These are phyloP conservation scores for Suhomyces sp. DNA, from an alignment of 805 yeast genomes.

Conservation along the genomic window DNA sequence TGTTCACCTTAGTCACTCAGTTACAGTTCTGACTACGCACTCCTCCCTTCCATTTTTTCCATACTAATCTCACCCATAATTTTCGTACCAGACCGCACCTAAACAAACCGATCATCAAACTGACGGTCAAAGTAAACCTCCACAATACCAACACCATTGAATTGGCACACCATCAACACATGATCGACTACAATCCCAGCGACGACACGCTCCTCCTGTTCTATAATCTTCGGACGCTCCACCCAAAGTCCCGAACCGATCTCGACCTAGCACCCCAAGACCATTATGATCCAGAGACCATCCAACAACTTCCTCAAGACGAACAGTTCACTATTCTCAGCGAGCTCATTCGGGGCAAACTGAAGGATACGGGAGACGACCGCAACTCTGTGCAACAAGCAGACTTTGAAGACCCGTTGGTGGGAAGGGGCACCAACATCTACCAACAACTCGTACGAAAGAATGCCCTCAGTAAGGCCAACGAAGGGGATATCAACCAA, in stretches of 20 bases:
- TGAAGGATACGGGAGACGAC: neutral
- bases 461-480: slow-evolving; percentile 23
- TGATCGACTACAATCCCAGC: slow-evolving; percentile 34
- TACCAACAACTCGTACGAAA: slow-evolving; percentile 23
- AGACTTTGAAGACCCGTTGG: slow-evolving; percentile 35
- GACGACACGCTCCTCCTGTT: slow-evolving; percentile 28
- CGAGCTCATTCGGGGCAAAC: slow-evolving; percentile 19
- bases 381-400: too few relatives aligned
- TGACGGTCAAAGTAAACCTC: too few relatives aligned
- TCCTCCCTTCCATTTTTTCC: too few relatives aligned
- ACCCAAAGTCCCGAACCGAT: slow-evolving; percentile 20
- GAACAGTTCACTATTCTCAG: slow-evolving; percentile 33
- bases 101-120: too few relatives aligned
- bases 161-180: too few relatives aligned
- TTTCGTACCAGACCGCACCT: too few relatives aligned
- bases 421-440: slow-evolving; percentile 30
- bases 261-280: slow-evolving; percentile 15
- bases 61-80: too few relatives aligned
- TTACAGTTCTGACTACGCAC: too few relatives aligned
- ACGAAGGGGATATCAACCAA: slow-evolving; percentile 31
- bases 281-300: slow-evolving; percentile 17
- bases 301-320: slow-evolving; percentile 21
- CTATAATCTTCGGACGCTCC: slow-evolving; percentile 27
- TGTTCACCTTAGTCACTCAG: too few relatives aligned
- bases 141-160: too few relatives aligned